Evolutionary conservation across 306 rosid genomes (phyloP), one percentile per base, ranked within the genome.

Genomic region (Hippophae rhamnoides): DNA sequence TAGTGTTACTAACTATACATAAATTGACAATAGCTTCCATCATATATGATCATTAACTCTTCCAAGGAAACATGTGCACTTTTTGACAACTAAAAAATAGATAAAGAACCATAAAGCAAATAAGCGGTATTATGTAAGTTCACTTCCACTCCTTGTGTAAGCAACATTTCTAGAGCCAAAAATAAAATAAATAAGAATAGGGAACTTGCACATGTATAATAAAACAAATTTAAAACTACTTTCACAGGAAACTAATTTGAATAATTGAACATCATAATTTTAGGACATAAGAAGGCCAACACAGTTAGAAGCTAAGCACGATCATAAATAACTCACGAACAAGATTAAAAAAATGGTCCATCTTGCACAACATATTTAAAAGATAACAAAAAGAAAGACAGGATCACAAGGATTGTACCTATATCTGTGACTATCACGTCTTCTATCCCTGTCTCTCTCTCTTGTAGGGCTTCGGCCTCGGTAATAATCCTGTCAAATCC

Each of bases 371-470:
- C 25, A 51, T 27, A 55, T 56, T 43, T 41, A 27, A 54, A 51
- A 47, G 43, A 50, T n/a, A 41, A 62, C 41, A 31, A 47, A 63
- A 61, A 59, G 13, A 11, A 61, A 49, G 23, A 31, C 60, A 51
- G 51, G 56, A 46, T 14, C 59, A 27, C 7, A 48, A 57, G 60
- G 58, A 56, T 45, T 13, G 27, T 57, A 86, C 99, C 95, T 93
- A 84, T 88, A 67, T 84, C 96, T 84, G 80, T 89, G 88, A 78
- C 82, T 74, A 52, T 88, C 99, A 0, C 84, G 94, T 76, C 95
- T 85, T 75, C 95, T 88, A 62, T 83, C 95, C 76, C 89, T 78
- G 56, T 93, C 95, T 67, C 97, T 84, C 67, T 86, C 97, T 74
- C 89, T 80, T 11, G 61, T 66, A 64, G 97, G 99, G 59, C 99